These are phyloP conservation scores for Xylariales sp. DNA, from an alignment of 2,329 filamentous ascomycete genomes.

Conservation along the genomic window DNA sequence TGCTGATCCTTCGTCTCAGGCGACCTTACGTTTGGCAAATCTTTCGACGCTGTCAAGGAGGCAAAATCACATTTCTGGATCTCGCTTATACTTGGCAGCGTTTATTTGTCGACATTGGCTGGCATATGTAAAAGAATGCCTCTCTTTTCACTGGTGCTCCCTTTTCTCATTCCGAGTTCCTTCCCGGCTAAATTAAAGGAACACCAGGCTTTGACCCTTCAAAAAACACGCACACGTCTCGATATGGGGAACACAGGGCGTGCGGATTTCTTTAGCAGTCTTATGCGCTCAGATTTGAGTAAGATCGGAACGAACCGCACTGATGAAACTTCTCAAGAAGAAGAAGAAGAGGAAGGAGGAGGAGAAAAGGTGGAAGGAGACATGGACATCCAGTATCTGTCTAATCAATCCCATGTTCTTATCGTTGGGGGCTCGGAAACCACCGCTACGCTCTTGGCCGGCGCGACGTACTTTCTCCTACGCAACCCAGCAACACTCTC, in stretches of 20 bases:
- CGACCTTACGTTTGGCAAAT: conserved; percentile 14
- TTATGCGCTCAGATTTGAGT: too few relatives aligned
- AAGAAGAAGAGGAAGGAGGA: too few relatives aligned
- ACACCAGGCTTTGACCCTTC: neutral
- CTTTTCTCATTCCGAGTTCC: neutral
- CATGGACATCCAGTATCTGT: conserved; percentile 25
- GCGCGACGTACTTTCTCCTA: neutral
- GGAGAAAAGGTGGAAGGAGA: neutral
- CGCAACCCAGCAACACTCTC: neutral
- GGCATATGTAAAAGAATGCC: neutral
- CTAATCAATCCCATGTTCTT: conserved; percentile 14
- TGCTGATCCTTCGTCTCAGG: neutral
- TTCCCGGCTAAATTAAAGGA: neutral
- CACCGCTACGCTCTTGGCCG: conserved; percentile 4
- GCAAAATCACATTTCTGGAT: conserved; percentile 10
- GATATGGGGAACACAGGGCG: conserved; percentile 1
- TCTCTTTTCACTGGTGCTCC: neutral
- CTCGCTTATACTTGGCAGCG: conserved; percentile 10
- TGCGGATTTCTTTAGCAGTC: conserved; percentile 4
- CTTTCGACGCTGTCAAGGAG: conserved; percentile 10
- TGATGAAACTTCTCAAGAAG: too few relatives aligned
- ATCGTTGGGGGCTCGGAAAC: conserved; percentile 15
- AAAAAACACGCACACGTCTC: conserved; percentile 2
- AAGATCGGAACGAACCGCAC: too few relatives aligned
- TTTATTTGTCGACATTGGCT: neutral